Evolutionary conservation across 2,329 filamentous ascomycete genomes (phyloP).

Genomic region (Blastomyces gilchristii): DNA sequence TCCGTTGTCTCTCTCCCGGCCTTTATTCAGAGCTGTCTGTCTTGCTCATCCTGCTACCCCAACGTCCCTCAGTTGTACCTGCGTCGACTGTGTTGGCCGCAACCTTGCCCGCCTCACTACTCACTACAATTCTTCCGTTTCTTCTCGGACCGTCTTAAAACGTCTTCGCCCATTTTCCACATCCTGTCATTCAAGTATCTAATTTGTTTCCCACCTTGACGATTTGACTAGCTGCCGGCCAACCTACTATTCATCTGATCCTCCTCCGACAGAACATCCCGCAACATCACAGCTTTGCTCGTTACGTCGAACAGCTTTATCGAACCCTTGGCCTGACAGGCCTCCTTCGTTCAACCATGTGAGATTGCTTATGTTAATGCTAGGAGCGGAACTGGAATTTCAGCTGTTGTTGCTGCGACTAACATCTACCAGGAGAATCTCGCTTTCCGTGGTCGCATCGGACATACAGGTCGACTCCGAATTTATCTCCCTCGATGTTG

Average conservation of each 20-base stretch:
- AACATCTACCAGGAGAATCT: constrained; percentile 59
- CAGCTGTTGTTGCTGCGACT: neutral
- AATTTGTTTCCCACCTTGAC: neutral
- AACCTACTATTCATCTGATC: neutral
- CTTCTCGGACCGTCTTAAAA: neutral
- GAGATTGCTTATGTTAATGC: neutral
- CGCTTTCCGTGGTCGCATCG: constrained; percentile 70
- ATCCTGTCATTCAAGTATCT: neutral
- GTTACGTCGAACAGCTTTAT: neutral
- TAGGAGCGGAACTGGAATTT: neutral
- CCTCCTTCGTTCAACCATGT: neutral
- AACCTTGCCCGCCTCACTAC: neutral
- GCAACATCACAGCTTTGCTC: neutral
- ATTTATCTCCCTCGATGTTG: constrained; percentile 71
- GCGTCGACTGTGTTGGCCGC: neutral
- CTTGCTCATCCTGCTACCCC: neutral
- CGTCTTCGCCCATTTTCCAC: neutral
- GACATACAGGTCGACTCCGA: constrained; percentile 58
- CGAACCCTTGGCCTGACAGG: neutral
- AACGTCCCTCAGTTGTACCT: neutral
- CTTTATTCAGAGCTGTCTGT: neutral
- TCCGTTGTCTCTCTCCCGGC: neutral
- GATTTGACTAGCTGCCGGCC: neutral
- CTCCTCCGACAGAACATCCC: neutral
- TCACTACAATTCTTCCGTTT: neutral